Evolutionary conservation across 371 early-diverging fungal genomes (phyloP), one percentile per base, ranked within the genome.

Genomic region (Nematocida ironsii): DNA sequence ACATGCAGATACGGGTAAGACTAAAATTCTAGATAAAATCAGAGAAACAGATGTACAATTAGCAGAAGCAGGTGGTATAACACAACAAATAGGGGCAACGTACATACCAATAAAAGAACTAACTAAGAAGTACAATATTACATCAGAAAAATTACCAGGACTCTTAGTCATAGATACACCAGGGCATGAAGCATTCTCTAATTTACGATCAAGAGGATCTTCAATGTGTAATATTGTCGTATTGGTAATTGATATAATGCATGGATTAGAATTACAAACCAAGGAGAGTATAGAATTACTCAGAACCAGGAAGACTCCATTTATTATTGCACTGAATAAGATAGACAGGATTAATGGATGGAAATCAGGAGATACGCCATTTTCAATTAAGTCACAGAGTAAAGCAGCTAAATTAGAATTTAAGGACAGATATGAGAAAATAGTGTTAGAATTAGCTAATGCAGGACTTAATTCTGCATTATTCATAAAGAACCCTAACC

Each of bases 61-160:
- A 82, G 93, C 94, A 78, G 99, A 99, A 91, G 98, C 97, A 66
- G 99, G 99, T 84, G 99, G 99, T 88, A 99, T 99, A 86, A 99
- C 99, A 42, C 99, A 99, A 88, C 99, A 99, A 86, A 99, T 99
- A 82, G 99, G 99, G 88, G 99, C 99, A 44, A 98, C 99, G 25
- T 99, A 93, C 89, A 97, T 99, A 92, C 99, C 99, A 25, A 89
- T 92, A 69, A 92, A 93, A 45, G 93, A 94, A 50, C 93, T 99
- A 20, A 90, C 90, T 0, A 90, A 81, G 64, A 81, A 73, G 86
- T 87, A 81, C 83, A 73, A 54, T 87, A 90, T 83, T 25, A 84
- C 72, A 70, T 86, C 82, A 83, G 88, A 55, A 87, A 93, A 94
- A 85, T 89, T 99, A 39, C 98, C 99, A 40, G 99, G 99, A 85